Evolutionary conservation across 805 yeast species (phyloP).

Genomic region (Hanseniaspora pseudoguilliermondii): DNA sequence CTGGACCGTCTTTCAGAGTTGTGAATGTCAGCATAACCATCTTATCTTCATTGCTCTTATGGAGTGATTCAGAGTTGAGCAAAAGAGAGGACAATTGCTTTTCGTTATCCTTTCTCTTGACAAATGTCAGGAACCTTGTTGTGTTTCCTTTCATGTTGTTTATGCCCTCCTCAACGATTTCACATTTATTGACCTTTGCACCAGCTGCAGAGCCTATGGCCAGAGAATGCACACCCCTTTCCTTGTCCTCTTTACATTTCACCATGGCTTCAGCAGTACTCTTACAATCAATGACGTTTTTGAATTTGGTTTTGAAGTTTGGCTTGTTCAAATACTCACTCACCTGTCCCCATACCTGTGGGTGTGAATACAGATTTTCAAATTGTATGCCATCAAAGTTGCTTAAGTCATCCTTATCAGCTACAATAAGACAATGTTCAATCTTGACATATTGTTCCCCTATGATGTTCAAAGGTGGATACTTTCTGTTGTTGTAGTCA

Average conservation of each 20-base stretch:
- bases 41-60: background rate
- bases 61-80: background rate
- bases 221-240: slow-evolving; percentile 33
- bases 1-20: slow-evolving; percentile 53
- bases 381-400: slow-evolving; percentile 23
- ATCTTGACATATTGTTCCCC: slow-evolving; percentile 76
- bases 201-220: slow-evolving; percentile 68
- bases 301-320: slow-evolving; percentile 24
- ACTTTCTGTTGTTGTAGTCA: slow-evolving; percentile 14
- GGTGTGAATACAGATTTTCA: slow-evolving; percentile 67
- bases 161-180: slow-evolving; percentile 41
- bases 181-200: slow-evolving; percentile 44
- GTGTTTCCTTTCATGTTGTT: slow-evolving; percentile 70
- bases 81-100: background rate
- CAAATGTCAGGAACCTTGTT: slow-evolving; percentile 68
- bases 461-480: slow-evolving; percentile 39
- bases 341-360: slow-evolving; percentile 97
- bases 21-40: slow-evolving; percentile 55
- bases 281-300: slow-evolving; percentile 44
- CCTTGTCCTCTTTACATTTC: slow-evolving; percentile 33
- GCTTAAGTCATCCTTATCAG: slow-evolving; percentile 14
- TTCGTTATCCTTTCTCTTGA: background rate
- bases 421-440: slow-evolving; percentile 52
- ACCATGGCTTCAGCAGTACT: slow-evolving; percentile 84
- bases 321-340: slow-evolving; percentile 37